These are phyloP conservation scores for Solanum chmielewskii DNA, from an alignment of 257 asterid species.

Conservation along the genomic window DNA sequence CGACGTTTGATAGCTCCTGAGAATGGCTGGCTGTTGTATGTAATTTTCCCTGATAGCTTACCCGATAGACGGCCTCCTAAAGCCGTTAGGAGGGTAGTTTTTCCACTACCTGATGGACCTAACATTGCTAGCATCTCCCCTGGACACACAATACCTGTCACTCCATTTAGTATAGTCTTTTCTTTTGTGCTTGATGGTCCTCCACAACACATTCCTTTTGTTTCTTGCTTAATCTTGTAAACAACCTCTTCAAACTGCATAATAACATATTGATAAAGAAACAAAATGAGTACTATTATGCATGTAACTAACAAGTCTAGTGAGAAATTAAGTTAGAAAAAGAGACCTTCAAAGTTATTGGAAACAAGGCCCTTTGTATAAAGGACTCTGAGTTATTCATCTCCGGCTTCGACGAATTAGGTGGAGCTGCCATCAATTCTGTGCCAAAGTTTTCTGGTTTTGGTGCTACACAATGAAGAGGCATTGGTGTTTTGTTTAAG, in stretches of 20 bases:
- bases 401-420: slow-evolving; percentile 14
- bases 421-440: slow-evolving; percentile 16
- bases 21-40: slow-evolving; percentile 77
- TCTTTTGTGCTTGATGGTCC: slow-evolving; percentile 28
- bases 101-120: slow-evolving; percentile 98
- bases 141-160: slow-evolving; percentile 83
- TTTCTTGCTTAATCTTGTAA: slow-evolving; percentile 47
- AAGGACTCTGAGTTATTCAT: slow-evolving; percentile 33
- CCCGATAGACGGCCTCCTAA: slow-evolving; percentile 94
- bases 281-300: not conserved
- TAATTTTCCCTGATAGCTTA: slow-evolving; percentile 72
- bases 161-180: slow-evolving; percentile 79
- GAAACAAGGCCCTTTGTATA: slow-evolving; percentile 39
- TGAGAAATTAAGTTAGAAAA: not conserved
- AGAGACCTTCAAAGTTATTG: slow-evolving; percentile 66
- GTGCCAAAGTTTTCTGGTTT: slow-evolving; percentile 38
- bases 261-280: not conserved
- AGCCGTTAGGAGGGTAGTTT: slow-evolving; percentile 91
- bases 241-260: slow-evolving; percentile 93
- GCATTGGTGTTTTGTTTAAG: slow-evolving; percentile 35
- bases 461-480: slow-evolving; percentile 48
- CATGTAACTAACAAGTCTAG: not conserved
- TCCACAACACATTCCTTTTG: slow-evolving; percentile 22
- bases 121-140: slow-evolving; percentile 96
- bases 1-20: slow-evolving; percentile 72